Base-by-base conservation (phyloP, 176 grass and related monocot genomes). In the Paspalum vaginatum region DNA sequence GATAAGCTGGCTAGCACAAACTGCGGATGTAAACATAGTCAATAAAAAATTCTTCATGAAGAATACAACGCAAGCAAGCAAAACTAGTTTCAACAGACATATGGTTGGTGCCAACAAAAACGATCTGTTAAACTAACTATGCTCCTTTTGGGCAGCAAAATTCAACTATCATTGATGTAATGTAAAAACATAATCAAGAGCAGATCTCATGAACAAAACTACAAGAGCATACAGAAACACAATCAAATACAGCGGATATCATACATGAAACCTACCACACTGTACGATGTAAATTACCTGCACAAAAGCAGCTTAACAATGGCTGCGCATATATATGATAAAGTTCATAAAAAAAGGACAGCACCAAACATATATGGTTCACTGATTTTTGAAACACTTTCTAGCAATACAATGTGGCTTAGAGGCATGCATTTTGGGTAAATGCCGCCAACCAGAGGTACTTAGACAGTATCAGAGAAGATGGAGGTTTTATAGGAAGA, bases 1-100 rank as follows among this genome's bases (percentile, higher is more conserved):
- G 80, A 75, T 4, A 97, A 59, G 55, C 91, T 97, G 43, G 85
- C 68, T 18, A 97, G 77, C 48, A 97, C 93, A 87, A 97, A 91
- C 93, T 97, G 59, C 47, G 84, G 74, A 40, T 22, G 9, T 66
- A 18, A 47, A 50, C 11, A 82, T 65, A 65, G 25, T 68, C 18
- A 75, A 64, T 27, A 56, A 63, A 65, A 8, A 63, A 2, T 5
- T 24, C 8, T 16, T 22, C 5, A 73, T 12, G 74, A 66, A 59
- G 25, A 11, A 32, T 32, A 32, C 32, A 32, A 32, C 32, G 32
- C 32, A 66, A 55, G 39, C 22, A 68, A 79, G 16, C 38, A 68
- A 57, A 40, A 52, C 13, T 65, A 27, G 17, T 53, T 32, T 20
- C 60, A 83, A 20, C 15, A 38, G 8, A 8, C 2, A 55, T 55